Base-by-base conservation (phyloP, 148 eudicot species). In the Arctostaphylos glauca region DNA sequence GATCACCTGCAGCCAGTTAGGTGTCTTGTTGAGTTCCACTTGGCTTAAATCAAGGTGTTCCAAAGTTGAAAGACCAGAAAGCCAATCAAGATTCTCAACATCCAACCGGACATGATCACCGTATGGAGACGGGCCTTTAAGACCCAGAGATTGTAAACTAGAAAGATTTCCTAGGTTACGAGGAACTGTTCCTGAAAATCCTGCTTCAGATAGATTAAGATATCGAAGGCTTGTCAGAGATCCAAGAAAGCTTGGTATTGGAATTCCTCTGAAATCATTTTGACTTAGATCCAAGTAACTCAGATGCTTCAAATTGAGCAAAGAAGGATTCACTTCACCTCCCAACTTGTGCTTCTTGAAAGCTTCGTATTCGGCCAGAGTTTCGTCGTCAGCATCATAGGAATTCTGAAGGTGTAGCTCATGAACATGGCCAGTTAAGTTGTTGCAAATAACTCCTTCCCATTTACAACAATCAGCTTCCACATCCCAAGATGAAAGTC, bases 261-360 rank as follows among this genome's bases (percentile, higher is more conserved):
- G 44, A 67, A 31, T 59, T 41, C 89, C 87, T 5, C n/a, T 12
- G 13, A 87, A 59, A 5, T 80, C 18, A 19, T 87, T 87, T 52
- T 1, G 13, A 21, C 83, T 55, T 5, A 84, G 59, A 43, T 82
- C 83, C 19, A 87, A 10, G 23, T 6, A 82, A n/a, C 9, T n/a
- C 10, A 41, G 89, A 86, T 12, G 84, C 19, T 31, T 21, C 44
- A 67, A 67, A 15, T 31, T 4, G 72, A 67, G 72, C 7, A 67
- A 67, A 9, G 72, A 23, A 31, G 72, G 72, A 31, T 67, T 31
- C 44, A 31, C 41, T 67, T 25, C 72, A 31, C 72, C 67, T 21
- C 67, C 67, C 4, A 60, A 12, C 13, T 60, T 60, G 10, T 60
- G 31, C 31, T 8, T n/a, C n/a, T n/a, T n/a, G n/a, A n/a, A n/a